phyloP scores from a whole-genome alignment of 164 flowering plant species.

The Litsea cubeba region DNA sequence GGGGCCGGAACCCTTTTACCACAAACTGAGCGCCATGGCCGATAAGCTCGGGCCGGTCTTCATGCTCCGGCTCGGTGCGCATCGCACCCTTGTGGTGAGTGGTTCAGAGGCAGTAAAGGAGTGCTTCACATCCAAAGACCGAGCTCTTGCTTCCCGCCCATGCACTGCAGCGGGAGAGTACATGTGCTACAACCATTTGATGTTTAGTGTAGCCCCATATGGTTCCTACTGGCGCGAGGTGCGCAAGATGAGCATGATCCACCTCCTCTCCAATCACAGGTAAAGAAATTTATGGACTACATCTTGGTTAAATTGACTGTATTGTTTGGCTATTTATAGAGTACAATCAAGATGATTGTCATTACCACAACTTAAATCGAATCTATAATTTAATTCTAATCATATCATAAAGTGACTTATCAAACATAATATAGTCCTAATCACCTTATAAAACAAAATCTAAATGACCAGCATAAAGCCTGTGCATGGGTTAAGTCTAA shows the following conservation, averaged over 20 bases:
- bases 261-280: slow-evolving; percentile 1
- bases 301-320: no score
- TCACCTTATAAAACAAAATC: not conserved
- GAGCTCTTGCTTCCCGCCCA: not conserved
- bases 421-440: not conserved
- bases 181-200: slow-evolving; percentile 1
- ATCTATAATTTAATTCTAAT: no score
- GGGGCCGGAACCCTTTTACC: not conserved
- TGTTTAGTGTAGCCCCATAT: not conserved
- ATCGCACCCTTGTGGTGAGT: not conserved
- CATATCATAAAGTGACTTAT: no score
- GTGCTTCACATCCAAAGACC: slow-evolving; percentile 10
- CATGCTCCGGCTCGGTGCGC: slow-evolving; percentile 2
- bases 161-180: not conserved
- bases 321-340: no score
- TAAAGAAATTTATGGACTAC: not conserved
- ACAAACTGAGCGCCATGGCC: slow-evolving; percentile 4
- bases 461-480: not conserved
- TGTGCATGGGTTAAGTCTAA: no score
- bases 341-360: no score
- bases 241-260: not conserved
- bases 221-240: slow-evolving; percentile 8
- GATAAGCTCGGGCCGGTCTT: slow-evolving; percentile 5
- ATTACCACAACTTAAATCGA: no score
- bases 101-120: slow-evolving; percentile 2